These are phyloP conservation scores for Fusarium sp. DNA, from an alignment of 2,329 filamentous ascomycete genomes.

Conservation along the genomic window DNA sequence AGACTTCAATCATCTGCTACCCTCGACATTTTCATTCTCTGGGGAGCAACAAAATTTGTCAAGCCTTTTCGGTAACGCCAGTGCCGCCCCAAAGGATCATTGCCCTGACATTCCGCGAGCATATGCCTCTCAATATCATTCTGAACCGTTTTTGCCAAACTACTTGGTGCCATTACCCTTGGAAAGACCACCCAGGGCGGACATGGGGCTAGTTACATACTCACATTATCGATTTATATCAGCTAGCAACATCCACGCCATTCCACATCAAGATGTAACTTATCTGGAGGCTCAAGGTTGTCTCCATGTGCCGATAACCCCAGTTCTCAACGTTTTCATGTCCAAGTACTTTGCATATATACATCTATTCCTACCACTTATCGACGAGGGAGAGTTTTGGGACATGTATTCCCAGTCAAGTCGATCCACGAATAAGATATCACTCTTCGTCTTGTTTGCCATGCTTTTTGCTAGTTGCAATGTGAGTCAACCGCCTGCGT, in stretches of 20 bases:
- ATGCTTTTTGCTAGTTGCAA: background rate
- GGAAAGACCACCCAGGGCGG: background rate
- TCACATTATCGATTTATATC: background rate
- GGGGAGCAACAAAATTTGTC: background rate
- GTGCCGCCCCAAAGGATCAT: background rate
- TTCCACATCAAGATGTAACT: background rate
- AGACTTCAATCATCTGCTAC: background rate
- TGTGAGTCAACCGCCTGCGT: background rate
- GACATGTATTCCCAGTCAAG: background rate
- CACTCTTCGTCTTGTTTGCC: background rate
- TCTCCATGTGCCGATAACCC: background rate
- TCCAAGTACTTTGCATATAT: background rate
- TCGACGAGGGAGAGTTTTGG: slow-evolving; percentile 6
- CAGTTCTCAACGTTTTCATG: background rate
- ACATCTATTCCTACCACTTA: background rate
- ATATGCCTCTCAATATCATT: background rate
- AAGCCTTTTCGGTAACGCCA: background rate
- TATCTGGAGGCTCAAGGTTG: background rate
- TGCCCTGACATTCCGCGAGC: background rate
- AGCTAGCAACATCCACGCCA: background rate
- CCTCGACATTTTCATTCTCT: background rate
- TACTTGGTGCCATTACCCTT: background rate
- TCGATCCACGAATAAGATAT: fast-evolving
- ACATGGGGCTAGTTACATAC: background rate
- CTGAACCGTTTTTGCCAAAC: background rate